phyloP scores from a whole-genome alignment of 495 filamentous ascomycete species.

The Hypoxylon trugodes region DNA sequence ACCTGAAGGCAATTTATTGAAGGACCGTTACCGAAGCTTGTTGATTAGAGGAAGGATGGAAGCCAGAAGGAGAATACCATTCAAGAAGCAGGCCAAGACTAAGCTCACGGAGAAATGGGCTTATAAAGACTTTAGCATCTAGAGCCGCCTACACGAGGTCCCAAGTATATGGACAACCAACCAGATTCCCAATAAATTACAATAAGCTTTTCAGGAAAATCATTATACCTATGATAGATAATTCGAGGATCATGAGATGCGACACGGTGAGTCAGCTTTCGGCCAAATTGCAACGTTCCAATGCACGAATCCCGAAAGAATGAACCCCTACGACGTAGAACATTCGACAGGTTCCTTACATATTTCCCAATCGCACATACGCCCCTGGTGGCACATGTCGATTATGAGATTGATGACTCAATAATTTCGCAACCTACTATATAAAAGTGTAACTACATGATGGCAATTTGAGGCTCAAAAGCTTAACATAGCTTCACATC shows the following conservation, averaged over 20 bases:
- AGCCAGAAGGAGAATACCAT: conserved; percentile 75
- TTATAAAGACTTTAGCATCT: conserved; percentile 84
- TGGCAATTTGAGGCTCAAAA: neutral
- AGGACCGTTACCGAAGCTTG: conserved; percentile 89
- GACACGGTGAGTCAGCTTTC: neutral
- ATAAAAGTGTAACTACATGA: neutral
- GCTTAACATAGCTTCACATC: neutral
- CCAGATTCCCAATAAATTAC: neutral
- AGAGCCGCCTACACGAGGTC: conserved; percentile 9
- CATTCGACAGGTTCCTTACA: conserved; percentile 5
- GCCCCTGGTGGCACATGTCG: neutral
- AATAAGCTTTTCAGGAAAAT: neutral
- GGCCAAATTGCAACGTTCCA: conserved; percentile 14
- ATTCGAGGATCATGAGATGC: too few species aligned
- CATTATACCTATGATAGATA: too few species aligned
- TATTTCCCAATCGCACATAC: neutral
- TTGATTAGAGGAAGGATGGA: conserved; percentile 90
- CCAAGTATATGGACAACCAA: neutral
- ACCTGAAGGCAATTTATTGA: conserved; percentile 91
- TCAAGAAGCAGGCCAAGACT: conserved; percentile 79
- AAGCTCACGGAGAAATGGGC: conserved; percentile 93
- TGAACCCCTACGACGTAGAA: conserved; percentile 16
- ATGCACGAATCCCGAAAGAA: conserved; percentile 2
- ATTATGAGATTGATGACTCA: too few species aligned
- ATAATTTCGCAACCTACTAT: neutral